These are phyloP conservation scores for Friedmanniomyces endolithicus DNA, from an alignment of 495 filamentous ascomycete genomes.

Conservation along the genomic window DNA sequence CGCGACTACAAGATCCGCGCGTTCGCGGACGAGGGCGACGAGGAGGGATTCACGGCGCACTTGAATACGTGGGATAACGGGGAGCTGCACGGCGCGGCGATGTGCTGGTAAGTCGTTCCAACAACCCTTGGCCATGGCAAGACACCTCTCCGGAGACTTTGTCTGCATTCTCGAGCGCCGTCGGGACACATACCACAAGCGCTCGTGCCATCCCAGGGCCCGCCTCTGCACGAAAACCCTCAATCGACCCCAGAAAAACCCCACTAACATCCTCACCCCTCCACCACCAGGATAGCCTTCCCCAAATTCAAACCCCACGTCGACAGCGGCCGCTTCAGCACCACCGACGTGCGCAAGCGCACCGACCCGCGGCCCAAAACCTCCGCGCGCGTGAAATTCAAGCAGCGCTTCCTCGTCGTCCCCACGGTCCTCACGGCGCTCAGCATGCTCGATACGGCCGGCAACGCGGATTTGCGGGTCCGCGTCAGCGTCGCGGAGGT, in stretches of 20 bases:
- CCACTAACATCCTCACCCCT: no score
- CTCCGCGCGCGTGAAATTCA: slow-evolving; percentile 10
- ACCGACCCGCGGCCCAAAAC: slow-evolving; percentile 10
- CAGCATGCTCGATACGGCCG: slow-evolving; percentile 17
- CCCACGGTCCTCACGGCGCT: slow-evolving; percentile 18
- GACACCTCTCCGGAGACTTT: no score
- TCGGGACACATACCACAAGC: no score
- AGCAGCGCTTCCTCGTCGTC: slow-evolving; percentile 1
- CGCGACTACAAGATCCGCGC: slow-evolving; percentile 12
- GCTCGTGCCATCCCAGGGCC: no score
- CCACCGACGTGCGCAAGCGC: slow-evolving; percentile 12
- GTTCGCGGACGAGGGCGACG: slow-evolving; percentile 2
- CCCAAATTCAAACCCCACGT: slow-evolving; percentile 15
- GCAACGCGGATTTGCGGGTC: slow-evolving; percentile 28
- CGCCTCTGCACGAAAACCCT: no score
- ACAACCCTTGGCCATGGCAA: no score
- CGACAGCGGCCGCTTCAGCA: slow-evolving; percentile 11
- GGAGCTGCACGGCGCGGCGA: slow-evolving; percentile 15
- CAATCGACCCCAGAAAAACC: no score
- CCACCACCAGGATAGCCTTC: slow-evolving; percentile 12
- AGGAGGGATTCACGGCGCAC: slow-evolving; percentile 10
- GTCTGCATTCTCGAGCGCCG: no score
- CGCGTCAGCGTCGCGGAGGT: slow-evolving; percentile 34
- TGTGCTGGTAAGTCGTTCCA: slow-evolving; percentile 9
- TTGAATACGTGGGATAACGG: slow-evolving; percentile 17